Evolutionary conservation across 768 basidiomycete species (phyloP), one percentile per base, ranked within the genome.

Genomic region (Calocera cornea): DNA sequence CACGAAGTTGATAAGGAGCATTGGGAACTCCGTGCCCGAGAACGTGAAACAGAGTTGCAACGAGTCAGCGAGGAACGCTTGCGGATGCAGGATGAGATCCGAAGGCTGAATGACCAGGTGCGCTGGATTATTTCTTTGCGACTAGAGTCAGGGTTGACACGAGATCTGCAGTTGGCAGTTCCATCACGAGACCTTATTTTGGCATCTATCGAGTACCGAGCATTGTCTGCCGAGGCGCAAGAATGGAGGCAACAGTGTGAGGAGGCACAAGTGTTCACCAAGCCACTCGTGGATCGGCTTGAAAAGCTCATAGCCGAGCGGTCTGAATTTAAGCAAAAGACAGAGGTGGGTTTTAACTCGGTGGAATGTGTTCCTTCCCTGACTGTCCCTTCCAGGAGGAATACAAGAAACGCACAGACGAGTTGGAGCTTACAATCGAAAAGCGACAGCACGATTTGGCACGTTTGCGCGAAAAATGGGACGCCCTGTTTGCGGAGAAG

Each of bases 391-490:
- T 66, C 41, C 64, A 82, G 82, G 72, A 71, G 63, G 76, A 78
- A 64, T 80, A 82, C 11, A 80, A 79, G 33, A 80, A 83, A 72
- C 76, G 79, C 38, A 78, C 81, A n/a, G 82, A 87, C 70, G 89
- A 94, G 34, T 78, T 89, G 34, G 86, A 83, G 71, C 73, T 75
- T 0, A 80, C 84, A 74, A 75, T 88, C 40, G 77, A 78, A 10
- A 88, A 87, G 72, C 84, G 86, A 38, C 87, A 90, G 70, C 76
- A 78, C 1, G 89, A 92, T 65, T 84, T 83, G 71, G 75, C 80
- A 22, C 84, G 90, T 34, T 79, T 92, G 22, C 84, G 90, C 24
- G 87, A 87, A 65, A 81, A 85, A 69, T 84, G 90, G 7, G 89
- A 92, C 70, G 86, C 88, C 69, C 80, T 80, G 50, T 73, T 75